Conservation (phyloP, 148 eudicot genomes). For the Rhododendron ferrugineum region DNA sequence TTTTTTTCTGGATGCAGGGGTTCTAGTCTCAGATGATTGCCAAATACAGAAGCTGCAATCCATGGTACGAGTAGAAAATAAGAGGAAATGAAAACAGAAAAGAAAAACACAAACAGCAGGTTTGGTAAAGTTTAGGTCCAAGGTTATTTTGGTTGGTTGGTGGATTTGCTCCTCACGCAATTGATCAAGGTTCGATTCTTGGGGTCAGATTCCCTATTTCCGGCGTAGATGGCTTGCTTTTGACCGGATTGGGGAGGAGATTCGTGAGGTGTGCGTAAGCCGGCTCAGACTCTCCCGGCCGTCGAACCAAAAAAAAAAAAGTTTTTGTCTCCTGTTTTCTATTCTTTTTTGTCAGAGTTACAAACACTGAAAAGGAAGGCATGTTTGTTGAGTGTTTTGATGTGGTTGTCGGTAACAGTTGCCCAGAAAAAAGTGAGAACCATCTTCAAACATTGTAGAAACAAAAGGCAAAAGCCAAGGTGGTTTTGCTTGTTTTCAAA, state of each 20-base stretch:
- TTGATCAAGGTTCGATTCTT: too few relatives aligned
- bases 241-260: too few relatives aligned
- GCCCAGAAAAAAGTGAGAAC: not conserved
- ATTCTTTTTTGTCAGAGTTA: not conserved
- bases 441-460: not conserved
- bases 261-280: not conserved
- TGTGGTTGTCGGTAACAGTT: not conserved
- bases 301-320: not conserved
- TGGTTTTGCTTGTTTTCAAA: not conserved
- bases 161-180: too few relatives aligned
- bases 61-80: not conserved
- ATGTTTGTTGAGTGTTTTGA: not conserved
- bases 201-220: too few relatives aligned
- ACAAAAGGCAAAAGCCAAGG: not conserved
- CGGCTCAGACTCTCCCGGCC: not conserved
- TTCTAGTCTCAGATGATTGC: slow-evolving; percentile 72
- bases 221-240: too few relatives aligned
- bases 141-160: too few relatives aligned
- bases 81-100: not conserved
- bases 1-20: slow-evolving; percentile 86
- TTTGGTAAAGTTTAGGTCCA: not conserved
- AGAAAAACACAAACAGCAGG: not conserved
- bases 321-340: not conserved
- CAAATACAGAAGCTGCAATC: slow-evolving; percentile 78
- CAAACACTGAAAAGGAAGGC: not conserved